phyloP scores from a whole-genome alignment of 2,329 filamentous ascomycete species.

The Botryotinia narcissicola region DNA sequence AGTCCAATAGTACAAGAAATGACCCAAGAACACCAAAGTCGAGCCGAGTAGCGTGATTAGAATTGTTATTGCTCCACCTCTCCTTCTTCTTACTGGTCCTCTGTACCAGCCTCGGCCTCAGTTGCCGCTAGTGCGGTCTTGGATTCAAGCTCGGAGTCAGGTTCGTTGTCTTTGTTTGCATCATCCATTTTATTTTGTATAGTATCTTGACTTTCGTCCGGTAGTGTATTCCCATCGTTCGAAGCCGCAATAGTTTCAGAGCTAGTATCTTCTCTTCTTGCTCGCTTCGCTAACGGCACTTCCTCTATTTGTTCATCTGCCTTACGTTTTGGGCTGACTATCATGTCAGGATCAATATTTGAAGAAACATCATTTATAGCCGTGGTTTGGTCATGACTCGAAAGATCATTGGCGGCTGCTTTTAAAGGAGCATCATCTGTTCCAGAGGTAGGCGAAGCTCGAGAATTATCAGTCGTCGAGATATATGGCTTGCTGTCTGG shows the following conservation, averaged over 20 bases:
- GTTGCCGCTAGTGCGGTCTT: not conserved
- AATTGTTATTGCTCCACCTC: slow-evolving; percentile 7
- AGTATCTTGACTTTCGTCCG: not conserved
- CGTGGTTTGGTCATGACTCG: slow-evolving; percentile 24
- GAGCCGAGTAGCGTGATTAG: not conserved
- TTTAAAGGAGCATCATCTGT: slow-evolving; percentile 32
- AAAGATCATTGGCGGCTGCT: slow-evolving; percentile 33
- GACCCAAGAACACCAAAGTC: slow-evolving; percentile 1
- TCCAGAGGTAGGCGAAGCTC: slow-evolving; percentile 19
- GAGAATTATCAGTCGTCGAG: slow-evolving; percentile 1
- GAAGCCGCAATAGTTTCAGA: not conserved
- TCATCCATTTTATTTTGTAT: not conserved
- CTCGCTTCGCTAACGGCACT: slow-evolving; percentile 3
- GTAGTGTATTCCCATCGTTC: not conserved
- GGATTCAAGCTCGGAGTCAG: not conserved
- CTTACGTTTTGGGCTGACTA: slow-evolving; percentile 18
- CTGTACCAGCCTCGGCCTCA: not conserved
- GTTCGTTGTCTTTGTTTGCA: not conserved
- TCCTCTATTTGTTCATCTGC: slow-evolving; percentile 16
- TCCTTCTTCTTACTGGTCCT: slow-evolving; percentile 4
- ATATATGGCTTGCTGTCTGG: not conserved
- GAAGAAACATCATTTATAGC: slow-evolving; percentile 16
- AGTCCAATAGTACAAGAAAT: slow-evolving; percentile 6
- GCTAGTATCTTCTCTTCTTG: not conserved
- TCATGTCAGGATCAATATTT: slow-evolving; percentile 1